phyloP scores from a whole-genome alignment of 139 green algal genomes.

The Micractinium sp. region DNA sequence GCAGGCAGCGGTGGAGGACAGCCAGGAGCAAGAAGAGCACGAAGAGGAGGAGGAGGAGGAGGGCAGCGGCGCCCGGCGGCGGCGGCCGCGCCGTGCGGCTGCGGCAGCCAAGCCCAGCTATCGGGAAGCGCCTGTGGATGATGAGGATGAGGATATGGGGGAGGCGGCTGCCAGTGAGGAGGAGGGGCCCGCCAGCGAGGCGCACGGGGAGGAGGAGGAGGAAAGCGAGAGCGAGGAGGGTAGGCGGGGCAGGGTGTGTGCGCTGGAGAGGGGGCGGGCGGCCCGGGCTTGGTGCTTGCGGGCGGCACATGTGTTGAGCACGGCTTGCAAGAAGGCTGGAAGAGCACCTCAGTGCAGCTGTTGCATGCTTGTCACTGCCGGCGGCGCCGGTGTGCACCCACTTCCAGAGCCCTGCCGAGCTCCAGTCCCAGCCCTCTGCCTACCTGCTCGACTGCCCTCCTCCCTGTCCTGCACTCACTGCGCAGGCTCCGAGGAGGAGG shows the following conservation, averaged over 20 bases:
- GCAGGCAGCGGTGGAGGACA: background rate
- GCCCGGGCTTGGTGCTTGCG: background rate
- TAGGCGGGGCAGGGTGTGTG: background rate
- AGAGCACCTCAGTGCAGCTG: background rate
- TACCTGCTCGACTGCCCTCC: background rate
- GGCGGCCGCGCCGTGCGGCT: background rate
- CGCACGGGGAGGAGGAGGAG: background rate
- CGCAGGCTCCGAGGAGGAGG: background rate
- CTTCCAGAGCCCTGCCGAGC: background rate
- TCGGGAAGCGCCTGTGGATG: background rate
- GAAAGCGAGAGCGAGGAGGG: background rate
- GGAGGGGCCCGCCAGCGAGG: conserved; percentile 11
- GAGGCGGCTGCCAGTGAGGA: background rate
- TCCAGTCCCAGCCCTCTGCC: background rate
- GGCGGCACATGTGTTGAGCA: no score
- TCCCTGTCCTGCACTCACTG: no score
- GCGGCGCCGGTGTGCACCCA: no score
- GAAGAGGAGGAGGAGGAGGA: conserved; percentile 12
- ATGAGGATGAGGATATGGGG: background rate
- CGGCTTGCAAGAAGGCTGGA: background rate
- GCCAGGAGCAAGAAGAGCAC: background rate
- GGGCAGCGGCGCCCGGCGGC: background rate
- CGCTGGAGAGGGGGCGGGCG: background rate
- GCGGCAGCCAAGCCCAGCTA: background rate
- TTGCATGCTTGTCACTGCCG: background rate